These are phyloP conservation scores for Prunus campanulata DNA, from an alignment of 306 rosid species.

Conservation along the genomic window DNA sequence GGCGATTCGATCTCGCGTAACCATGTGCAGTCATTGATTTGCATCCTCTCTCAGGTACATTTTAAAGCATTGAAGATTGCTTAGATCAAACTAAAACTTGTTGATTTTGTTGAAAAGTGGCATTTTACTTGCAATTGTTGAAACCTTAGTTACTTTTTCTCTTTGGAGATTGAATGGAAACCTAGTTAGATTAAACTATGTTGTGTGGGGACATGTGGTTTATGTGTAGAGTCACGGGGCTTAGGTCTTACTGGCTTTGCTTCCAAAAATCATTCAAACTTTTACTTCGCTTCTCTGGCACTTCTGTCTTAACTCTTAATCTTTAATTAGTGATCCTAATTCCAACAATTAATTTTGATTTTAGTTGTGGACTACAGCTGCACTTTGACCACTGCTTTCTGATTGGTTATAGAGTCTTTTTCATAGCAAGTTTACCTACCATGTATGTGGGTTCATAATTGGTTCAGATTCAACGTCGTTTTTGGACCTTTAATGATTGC, in stretches of 20 bases:
- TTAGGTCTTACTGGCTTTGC: not conserved
- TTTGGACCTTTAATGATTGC: not conserved
- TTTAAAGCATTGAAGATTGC: not conserved
- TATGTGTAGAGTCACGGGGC: not conserved
- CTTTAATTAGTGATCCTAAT: not conserved
- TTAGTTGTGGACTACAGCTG: conserved; percentile 14
- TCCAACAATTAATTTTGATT: not conserved
- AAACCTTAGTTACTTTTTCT: not conserved
- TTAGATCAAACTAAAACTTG: not conserved
- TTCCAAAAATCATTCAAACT: not conserved
- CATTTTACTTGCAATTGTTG: not conserved
- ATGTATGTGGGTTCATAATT: conserved; percentile 6
- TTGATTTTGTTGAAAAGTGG: not conserved
- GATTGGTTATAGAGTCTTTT: conserved; percentile 14
- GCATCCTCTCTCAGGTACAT: conserved; percentile 76
- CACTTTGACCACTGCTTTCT: conserved; percentile 2
- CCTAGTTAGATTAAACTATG: not conserved
- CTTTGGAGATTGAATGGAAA: conserved; percentile 4
- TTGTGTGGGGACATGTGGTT: not conserved
- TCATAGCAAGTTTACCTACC: conserved; percentile 29
- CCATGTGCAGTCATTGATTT: conserved; percentile 74
- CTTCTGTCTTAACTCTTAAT: not conserved
- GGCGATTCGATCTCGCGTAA: conserved; percentile 89
- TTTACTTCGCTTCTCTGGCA: conserved; percentile 1
- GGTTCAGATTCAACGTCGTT: not conserved